phyloP scores from a whole-genome alignment of 371 early-diverging fungal species.

The Dinochytrium kinnereticum region DNA sequence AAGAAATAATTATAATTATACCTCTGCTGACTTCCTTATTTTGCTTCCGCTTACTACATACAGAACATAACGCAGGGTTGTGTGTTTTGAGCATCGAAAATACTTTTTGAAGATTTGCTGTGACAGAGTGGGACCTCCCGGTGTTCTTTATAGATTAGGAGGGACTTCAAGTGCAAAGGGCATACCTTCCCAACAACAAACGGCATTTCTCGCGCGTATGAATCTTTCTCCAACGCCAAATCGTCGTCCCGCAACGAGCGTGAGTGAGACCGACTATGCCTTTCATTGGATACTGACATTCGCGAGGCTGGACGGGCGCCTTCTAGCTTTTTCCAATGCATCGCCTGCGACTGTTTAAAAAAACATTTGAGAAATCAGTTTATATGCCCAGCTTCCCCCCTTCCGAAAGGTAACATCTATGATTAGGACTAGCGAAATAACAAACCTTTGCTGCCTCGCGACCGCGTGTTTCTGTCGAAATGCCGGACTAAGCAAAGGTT shows the following conservation, averaged over 20 bases:
- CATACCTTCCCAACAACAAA: conserved; percentile 54
- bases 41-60: conserved; percentile 41
- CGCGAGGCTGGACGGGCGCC: background rate
- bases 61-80: conserved; percentile 56
- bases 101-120: conserved; percentile 58
- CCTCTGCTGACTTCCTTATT: background rate
- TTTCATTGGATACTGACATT: background rate
- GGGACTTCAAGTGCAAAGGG: background rate
- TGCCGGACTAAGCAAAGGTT: background rate
- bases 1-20: conserved; percentile 1
- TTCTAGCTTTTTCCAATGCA: conserved; percentile 5
- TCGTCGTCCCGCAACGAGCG: conserved; percentile 5
- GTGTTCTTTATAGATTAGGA: conserved; percentile 35
- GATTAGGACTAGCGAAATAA: too few relatives aligned
- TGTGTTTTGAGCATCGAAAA: conserved; percentile 57
- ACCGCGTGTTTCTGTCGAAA: background rate
- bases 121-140: conserved; percentile 56
- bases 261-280: background rate
- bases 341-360: background rate
- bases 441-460: background rate
- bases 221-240: background rate
- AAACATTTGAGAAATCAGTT: background rate
- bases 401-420: too few relatives aligned
- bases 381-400: background rate
- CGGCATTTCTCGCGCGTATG: conserved; percentile 43